These are phyloP conservation scores for Trichoderma afroharzianum DNA, from an alignment of 2,329 filamentous ascomycete genomes.

Conservation along the genomic window DNA sequence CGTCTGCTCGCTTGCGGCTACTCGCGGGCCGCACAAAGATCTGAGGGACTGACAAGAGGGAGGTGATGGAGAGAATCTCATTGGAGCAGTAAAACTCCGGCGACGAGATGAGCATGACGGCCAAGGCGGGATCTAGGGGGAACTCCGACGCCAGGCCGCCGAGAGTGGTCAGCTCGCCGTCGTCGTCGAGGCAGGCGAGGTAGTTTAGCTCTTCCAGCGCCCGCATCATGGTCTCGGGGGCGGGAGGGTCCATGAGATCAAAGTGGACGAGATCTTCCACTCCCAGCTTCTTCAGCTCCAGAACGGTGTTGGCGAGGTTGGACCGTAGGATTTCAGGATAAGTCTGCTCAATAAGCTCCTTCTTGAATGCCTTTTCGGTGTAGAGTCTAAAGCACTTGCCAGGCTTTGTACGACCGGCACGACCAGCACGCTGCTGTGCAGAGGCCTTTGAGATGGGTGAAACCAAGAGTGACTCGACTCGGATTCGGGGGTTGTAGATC, in stretches of 20 bases:
- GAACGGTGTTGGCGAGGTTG: conserved; percentile 88
- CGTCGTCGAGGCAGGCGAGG: conserved; percentile 91
- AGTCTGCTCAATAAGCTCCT: conserved; percentile 95
- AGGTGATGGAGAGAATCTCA: conserved; percentile 92
- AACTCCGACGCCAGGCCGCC: conserved; percentile 91
- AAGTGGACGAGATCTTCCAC: conserved; percentile 96
- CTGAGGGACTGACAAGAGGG: conserved; percentile 89
- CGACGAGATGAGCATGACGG: conserved; percentile 96
- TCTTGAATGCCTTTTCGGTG: conserved; percentile 93
- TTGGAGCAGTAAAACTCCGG: conserved; percentile 99
- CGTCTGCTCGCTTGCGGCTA: conserved; percentile 85
- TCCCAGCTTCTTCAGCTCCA: conserved; percentile 96
- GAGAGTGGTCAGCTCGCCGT: conserved; percentile 84
- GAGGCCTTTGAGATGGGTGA: conserved; percentile 98
- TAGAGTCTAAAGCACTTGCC: conserved; percentile 98
- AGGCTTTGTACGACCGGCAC: conserved; percentile 96
- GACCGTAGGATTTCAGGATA: conserved; percentile 94
- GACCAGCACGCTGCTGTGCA: conserved; percentile 94
- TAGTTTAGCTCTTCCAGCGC: conserved; percentile 97
- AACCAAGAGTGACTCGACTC: conserved; percentile 94
- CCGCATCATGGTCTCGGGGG: conserved; percentile 97
- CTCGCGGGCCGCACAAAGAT: conserved; percentile 85
- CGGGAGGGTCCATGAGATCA: conserved; percentile 96
- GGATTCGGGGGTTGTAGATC: conserved; percentile 95
- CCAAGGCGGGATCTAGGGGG: conserved; percentile 86